A percentile compares a stretch with the other conserved stretches of the same genome.
These are phyloP conservation scores for Wakefieldia striispora DNA, from an alignment of 768 basidiomycete genomes.

Conservation along the genomic window DNA sequence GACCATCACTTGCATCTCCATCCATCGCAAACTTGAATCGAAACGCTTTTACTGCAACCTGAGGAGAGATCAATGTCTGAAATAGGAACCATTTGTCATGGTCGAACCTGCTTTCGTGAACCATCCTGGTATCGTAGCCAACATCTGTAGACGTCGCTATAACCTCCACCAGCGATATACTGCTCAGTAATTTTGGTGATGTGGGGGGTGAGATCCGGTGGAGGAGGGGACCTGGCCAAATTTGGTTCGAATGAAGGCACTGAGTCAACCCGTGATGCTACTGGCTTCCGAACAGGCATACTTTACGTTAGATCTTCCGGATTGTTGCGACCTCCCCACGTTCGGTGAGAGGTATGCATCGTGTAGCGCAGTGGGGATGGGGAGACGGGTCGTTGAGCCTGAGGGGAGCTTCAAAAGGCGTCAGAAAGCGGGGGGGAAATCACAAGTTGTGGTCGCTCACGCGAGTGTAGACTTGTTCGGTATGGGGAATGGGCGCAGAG, in stretches of 20 bases:
- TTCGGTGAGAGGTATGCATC: background rate
- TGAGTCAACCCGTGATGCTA: background rate
- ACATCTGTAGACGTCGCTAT: conserved; percentile 15
- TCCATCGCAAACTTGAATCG: conserved; percentile 8
- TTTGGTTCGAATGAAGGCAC: background rate
- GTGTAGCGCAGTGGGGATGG: background rate
- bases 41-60: conserved; percentile 26
- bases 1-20: background rate
- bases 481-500: no score
- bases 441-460: no score
- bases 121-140: background rate
- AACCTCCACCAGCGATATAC: conserved; percentile 6
- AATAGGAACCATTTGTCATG: no score
- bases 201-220: conserved; percentile 8
- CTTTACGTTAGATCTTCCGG: background rate
- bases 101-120: background rate
- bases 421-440: no score
- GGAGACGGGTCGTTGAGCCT: no score
- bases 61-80: background rate
- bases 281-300: background rate
- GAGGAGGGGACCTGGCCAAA: background rate
- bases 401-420: no score
- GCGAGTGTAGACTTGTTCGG: no score
- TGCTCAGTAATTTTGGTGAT: background rate
- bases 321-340: no score